Percentiles rank a stretch among this genome's conserved stretches.
Conservation (phyloP, 768 basidiomycete genomes). For the Auricularia sp. region DNA sequence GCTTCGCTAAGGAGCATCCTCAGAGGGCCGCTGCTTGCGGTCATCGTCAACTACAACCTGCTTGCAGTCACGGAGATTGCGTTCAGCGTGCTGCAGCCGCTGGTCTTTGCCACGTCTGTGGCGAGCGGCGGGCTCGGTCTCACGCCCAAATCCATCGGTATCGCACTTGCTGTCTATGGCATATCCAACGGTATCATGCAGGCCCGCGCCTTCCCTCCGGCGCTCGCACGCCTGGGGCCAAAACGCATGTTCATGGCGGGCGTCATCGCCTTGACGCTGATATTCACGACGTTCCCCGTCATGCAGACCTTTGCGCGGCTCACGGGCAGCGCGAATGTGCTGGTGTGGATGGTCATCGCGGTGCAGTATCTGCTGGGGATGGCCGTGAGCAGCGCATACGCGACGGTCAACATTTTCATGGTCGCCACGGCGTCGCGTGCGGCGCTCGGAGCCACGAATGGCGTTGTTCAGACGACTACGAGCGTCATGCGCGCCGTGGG, state of each 20-base stretch:
- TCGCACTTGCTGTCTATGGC: slow-evolving; percentile 46
- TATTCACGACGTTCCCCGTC: slow-evolving; percentile 34
- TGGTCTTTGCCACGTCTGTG: slow-evolving; percentile 5
- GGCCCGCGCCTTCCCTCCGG: slow-evolving; percentile 27
- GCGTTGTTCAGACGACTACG: slow-evolving; percentile 40
- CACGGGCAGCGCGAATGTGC: slow-evolving; percentile 21
- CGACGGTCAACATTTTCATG: slow-evolving; percentile 57
- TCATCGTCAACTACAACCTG: slow-evolving; percentile 15
- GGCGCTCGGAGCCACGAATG: slow-evolving; percentile 62
- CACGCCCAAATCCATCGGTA: slow-evolving; percentile 54
- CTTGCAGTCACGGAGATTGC: slow-evolving; percentile 30
- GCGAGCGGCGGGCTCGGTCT: slow-evolving; percentile 26
- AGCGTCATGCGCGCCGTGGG: slow-evolving; percentile 41
- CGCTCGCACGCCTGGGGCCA: slow-evolving; percentile 34
- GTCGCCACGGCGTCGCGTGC: slow-evolving; percentile 51
- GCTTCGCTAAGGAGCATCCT: not conserved
- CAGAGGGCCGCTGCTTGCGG: not conserved
- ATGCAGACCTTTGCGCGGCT: slow-evolving; percentile 30
- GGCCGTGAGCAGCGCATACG: slow-evolving; percentile 39
- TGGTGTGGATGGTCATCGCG: slow-evolving; percentile 34
- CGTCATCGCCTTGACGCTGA: slow-evolving; percentile 27
- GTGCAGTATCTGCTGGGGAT: slow-evolving; percentile 40
- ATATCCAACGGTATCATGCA: slow-evolving; percentile 49
- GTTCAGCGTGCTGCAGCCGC: slow-evolving; percentile 21
- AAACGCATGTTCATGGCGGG: slow-evolving; percentile 30